Base-by-base conservation (phyloP, 2,329 filamentous ascomycete species). In the Diaporthe nobilis region DNA sequence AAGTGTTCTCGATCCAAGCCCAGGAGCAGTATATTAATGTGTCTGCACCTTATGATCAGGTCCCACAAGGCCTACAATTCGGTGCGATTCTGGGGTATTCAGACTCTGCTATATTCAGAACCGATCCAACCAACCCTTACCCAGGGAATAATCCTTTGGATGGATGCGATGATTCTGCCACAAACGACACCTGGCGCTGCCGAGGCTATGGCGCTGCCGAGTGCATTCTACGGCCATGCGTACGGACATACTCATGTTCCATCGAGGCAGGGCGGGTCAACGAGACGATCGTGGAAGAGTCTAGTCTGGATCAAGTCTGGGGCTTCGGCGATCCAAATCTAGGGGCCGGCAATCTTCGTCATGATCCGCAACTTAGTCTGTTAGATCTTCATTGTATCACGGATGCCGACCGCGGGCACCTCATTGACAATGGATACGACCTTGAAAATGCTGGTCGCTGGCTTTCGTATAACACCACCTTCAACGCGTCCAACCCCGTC, bases 391-490 rank as follows among this genome's bases (percentile, higher is more conserved):
- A 60, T 4, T 44, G 20, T 37, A 6, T 31, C 17, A 37, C 20
- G 8, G 7, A 2, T 28, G 39, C 44, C 6, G 63, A 71, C 8
- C 57, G 53, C 22, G 4, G 47, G 2, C n/a, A n/a, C 1, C 31
- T 75, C 13, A 9, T 44, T 12, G 3, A 17, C 8, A 49, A 51
- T 25, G 74, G 74, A 4, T 68, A 75, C 20, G 37, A 55, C 13
- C 17, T 39, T 17, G 28, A 15, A 0, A 37, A 5, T 10, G n/a
- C 31, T 0, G 22, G 28, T 10, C 60, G 74, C 47, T 75, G 74
- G 74, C 17, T 75, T 6, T 3, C 55, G 47, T 75, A 65, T 25
- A 75, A 73, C n/a, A 31, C 55, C 17, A 75, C 49, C 28, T 42
- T 42, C 31, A 28, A 34, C 49, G 3, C 9, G 4, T 37, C 17